These are phyloP conservation scores for Blastobotrys mokoenaii DNA, from an alignment of 805 yeast genomes.

Conservation along the genomic window DNA sequence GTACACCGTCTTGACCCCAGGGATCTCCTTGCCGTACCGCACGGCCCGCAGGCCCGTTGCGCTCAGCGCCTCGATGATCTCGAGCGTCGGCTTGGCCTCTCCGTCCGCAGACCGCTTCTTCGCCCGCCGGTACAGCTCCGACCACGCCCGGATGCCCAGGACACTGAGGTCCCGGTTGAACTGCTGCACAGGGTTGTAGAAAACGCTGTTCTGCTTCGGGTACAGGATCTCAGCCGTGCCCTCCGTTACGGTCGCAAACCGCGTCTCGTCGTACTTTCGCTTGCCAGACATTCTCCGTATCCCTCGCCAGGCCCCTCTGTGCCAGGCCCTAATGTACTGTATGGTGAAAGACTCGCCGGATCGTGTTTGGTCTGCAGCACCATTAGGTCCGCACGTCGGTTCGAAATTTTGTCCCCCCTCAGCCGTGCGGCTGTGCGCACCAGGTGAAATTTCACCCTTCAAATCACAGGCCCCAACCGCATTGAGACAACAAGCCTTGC, in stretches of 20 bases:
- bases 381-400: no score
- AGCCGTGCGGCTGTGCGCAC: no score
- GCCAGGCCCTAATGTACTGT: no score
- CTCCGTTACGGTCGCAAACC: constrained; percentile 37
- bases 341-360: no score
- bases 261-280: constrained; percentile 6
- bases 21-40: constrained; percentile 87
- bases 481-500: no score
- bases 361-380: no score
- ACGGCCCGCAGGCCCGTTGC: constrained; percentile 95
- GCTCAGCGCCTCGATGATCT: constrained; percentile 79
- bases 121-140: constrained; percentile 44
- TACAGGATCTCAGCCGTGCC: constrained; percentile 80
- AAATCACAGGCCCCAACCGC: no score
- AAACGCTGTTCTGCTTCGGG: constrained; percentile 76
- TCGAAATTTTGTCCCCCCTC: no score
- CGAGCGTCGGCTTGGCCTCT: constrained; percentile 39
- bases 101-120: constrained; percentile 10
- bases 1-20: constrained; percentile 58
- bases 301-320: no score
- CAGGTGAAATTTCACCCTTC: no score
- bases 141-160: constrained; percentile 80
- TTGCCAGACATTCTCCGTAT: no score
- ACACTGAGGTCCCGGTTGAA: constrained; percentile 89
- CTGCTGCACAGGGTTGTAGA: constrained; percentile 94